Conservation (phyloP, 768 basidiomycete species). For the Tulasnella sp. region DNA sequence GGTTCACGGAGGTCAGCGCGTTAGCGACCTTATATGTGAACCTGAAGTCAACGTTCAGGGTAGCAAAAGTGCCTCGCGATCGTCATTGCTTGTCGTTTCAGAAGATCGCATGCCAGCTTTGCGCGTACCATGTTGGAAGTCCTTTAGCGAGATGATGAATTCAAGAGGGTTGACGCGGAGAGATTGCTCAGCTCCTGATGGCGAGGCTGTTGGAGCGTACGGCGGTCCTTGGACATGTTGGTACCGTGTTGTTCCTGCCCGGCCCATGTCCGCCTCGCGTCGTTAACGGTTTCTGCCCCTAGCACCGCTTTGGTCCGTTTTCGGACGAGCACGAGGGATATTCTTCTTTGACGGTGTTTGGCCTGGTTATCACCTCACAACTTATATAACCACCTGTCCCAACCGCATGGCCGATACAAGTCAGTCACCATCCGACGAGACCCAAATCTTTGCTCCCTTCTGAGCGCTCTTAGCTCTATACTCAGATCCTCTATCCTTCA, state of each 20-base stretch:
- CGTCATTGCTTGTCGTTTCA: too few relatives aligned
- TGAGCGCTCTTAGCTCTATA: not conserved
- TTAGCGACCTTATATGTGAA: too few relatives aligned
- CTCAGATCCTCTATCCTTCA: not conserved
- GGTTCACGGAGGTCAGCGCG: too few relatives aligned
- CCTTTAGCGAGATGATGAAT: not conserved
- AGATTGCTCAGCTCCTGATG: not conserved
- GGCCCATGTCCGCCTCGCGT: too few relatives aligned
- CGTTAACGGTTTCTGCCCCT: too few relatives aligned
- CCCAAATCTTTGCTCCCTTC: not conserved
- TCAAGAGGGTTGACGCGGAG: not conserved
- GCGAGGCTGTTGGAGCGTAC: not conserved
- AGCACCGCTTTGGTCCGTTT: too few relatives aligned
- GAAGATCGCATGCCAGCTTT: not conserved
- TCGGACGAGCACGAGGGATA: too few relatives aligned
- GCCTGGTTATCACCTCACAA: not conserved
- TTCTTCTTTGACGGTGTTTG: too few relatives aligned
- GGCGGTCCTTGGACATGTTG: not conserved
- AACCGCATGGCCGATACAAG: not conserved
- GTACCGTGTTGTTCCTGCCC: too few relatives aligned
- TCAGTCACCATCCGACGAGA: not conserved
- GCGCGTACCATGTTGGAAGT: not conserved
- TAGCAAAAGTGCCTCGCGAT: too few relatives aligned
- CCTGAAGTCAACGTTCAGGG: too few relatives aligned
- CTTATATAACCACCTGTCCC: not conserved